Evolutionary conservation across 371 early-diverging fungal species (phyloP).

Genomic region (Syncephalastrum sp.): DNA sequence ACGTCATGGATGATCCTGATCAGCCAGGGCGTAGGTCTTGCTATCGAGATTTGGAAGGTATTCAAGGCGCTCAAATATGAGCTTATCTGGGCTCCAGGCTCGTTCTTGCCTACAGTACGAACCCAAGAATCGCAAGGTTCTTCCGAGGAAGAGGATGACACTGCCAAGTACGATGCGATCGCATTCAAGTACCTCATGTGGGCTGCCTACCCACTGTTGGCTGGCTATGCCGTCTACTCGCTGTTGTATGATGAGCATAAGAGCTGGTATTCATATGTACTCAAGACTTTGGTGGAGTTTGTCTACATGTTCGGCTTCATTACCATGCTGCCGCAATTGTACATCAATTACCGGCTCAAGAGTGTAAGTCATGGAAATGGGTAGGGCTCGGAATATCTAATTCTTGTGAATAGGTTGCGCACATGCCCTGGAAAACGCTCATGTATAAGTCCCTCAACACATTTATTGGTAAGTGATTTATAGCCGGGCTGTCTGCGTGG

Average conservation of each 20-base stretch:
- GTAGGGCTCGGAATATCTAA: not conserved
- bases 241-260: slow-evolving; percentile 84
- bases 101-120: slow-evolving; percentile 34
- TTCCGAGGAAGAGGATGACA: slow-evolving; percentile 71
- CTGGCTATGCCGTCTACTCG: slow-evolving; percentile 84
- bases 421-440: slow-evolving; percentile 93
- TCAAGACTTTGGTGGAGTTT: slow-evolving; percentile 85
- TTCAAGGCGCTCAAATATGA: slow-evolving; percentile 80
- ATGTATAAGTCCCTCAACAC: slow-evolving; percentile 96
- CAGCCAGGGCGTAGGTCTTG: slow-evolving; percentile 73
- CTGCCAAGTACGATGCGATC: slow-evolving; percentile 85
- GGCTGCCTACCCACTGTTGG: slow-evolving; percentile 78
- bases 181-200: slow-evolving; percentile 87
- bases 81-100: slow-evolving; percentile 43
- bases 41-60: slow-evolving; percentile 92
- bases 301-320: slow-evolving; percentile 89
- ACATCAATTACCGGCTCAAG: slow-evolving; percentile 93
- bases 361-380: slow-evolving; percentile 48
- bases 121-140: slow-evolving; percentile 35
- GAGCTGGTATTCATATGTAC: slow-evolving; percentile 91
- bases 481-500: slow-evolving; percentile 16
- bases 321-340: slow-evolving; percentile 91
- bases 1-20: slow-evolving; percentile 88
- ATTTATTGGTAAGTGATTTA: slow-evolving; percentile 73
- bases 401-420: slow-evolving; percentile 58